These are phyloP conservation scores for Pseudoscleropodium purum DNA, from an alignment of 225 moss, liverwort and hornwort species.

Conservation along the genomic window DNA sequence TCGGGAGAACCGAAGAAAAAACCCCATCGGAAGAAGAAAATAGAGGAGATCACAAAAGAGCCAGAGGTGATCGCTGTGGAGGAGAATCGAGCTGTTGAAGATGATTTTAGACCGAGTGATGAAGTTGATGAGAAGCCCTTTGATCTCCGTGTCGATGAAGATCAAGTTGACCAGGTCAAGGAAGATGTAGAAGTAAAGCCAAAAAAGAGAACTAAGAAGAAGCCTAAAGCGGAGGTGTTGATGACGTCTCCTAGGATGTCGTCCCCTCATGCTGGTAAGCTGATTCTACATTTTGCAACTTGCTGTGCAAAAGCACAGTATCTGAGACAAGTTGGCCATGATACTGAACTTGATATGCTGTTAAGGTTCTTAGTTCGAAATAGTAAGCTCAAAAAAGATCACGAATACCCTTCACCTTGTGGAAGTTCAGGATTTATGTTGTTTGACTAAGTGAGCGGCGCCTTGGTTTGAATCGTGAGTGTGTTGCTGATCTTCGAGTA, in stretches of 20 bases:
- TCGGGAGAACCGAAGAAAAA: constrained; percentile 40
- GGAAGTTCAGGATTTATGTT: not conserved
- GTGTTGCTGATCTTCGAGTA: not conserved
- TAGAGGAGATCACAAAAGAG: constrained; percentile 47
- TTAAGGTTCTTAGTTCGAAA: not conserved
- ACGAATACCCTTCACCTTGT: not conserved
- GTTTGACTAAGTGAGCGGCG: not conserved
- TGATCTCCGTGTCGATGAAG: constrained; percentile 18
- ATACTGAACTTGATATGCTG: not conserved
- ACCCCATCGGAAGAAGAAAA: constrained; percentile 52
- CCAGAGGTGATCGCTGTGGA: constrained; percentile 35
- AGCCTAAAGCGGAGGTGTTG: constrained; percentile 48
- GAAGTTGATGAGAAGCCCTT: constrained; percentile 36
- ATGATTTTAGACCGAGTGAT: constrained; percentile 45
- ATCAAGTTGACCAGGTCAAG: constrained; percentile 39
- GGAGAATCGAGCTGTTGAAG: constrained; percentile 52
- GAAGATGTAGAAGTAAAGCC: constrained; percentile 48
- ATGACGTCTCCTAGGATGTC: constrained; percentile 49
- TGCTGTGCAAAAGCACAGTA: not conserved
- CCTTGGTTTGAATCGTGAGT: not conserved
- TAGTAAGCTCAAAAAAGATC: not conserved
- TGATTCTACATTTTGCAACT: constrained; percentile 4
- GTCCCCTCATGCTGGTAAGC: constrained; percentile 50
- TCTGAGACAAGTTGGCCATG: not conserved
- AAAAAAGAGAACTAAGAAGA: constrained; percentile 66